Conservation (phyloP, 441 rosid species). For the Viola pubescens region DNA sequence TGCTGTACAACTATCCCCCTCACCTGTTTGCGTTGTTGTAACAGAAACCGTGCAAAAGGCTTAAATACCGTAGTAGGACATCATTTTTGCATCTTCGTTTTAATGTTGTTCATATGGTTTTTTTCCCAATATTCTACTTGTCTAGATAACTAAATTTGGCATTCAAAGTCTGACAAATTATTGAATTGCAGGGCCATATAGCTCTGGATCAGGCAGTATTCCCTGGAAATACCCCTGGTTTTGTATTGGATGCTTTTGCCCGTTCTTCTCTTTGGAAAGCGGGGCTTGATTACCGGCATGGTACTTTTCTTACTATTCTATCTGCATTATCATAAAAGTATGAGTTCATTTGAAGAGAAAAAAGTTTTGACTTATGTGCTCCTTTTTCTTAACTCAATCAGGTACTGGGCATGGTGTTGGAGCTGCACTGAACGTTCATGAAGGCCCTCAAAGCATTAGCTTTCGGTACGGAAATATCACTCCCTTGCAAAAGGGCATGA, state of each 20-base stretch:
- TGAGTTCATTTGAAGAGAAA: background rate
- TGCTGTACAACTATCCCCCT: no score
- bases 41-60: no score
- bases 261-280: conserved; percentile 90
- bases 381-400: conserved; percentile 24
- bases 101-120: no score
- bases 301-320: conserved; percentile 33
- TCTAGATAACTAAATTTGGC: background rate
- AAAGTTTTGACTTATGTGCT: conserved; percentile 8
- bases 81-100: no score
- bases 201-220: conserved; percentile 92
- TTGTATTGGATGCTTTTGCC: conserved; percentile 87
- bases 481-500: conserved; percentile 82
- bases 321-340: conserved; percentile 5
- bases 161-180: background rate
- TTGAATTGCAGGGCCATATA: conserved; percentile 79
- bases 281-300: conserved; percentile 97
- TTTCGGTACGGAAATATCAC: conserved; percentile 78
- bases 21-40: no score
- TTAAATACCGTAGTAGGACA: no score
- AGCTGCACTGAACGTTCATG: conserved; percentile 94
- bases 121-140: no score
- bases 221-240: conserved; percentile 91
- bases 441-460: conserved; percentile 98
- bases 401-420: conserved; percentile 99